A percentile compares a stretch with the other conserved stretches of the same genome.
Evolutionary conservation across 176 grass and related monocot genomes (phyloP).

Genomic region (Triticum turgidum): DNA sequence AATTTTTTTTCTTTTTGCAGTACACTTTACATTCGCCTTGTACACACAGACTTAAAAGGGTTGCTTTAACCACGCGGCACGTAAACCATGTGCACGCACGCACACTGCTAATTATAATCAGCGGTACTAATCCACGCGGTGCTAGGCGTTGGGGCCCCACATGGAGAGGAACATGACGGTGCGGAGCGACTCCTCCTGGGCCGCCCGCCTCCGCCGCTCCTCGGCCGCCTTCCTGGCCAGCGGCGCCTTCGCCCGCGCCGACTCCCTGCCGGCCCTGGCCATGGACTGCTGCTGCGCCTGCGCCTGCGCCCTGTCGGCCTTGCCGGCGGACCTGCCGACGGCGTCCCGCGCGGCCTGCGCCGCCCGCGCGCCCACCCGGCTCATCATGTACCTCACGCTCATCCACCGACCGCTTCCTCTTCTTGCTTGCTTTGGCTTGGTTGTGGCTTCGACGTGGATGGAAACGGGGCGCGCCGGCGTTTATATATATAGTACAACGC

Average conservation of each 20-base stretch:
- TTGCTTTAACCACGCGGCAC: no score
- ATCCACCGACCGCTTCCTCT: slow-evolving; percentile 26
- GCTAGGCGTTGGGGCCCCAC: slow-evolving; percentile 69
- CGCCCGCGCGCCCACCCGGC: slow-evolving; percentile 50
- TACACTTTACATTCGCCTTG: no score
- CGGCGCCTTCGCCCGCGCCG: slow-evolving; percentile 36
- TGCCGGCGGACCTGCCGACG: slow-evolving; percentile 29
- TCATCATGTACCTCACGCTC: slow-evolving; percentile 67
- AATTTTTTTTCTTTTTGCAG: no score
- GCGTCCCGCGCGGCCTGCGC: slow-evolving; percentile 46
- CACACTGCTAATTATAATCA: no score
- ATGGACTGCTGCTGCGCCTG: slow-evolving; percentile 30
- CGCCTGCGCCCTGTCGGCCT: slow-evolving; percentile 51
- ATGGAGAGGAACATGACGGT: slow-evolving; percentile 81
- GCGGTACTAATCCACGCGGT: background rate
- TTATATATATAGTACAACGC: background rate
- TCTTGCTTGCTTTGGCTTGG: background rate
- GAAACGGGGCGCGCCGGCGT: background rate
- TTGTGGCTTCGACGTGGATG: background rate
- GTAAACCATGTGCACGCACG: no score
- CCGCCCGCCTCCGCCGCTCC: slow-evolving; percentile 38
- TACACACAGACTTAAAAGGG: no score
- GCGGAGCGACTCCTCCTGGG: slow-evolving; percentile 53
- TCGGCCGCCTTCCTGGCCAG: slow-evolving; percentile 27
- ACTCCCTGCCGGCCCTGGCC: slow-evolving; percentile 11